phyloP scores from a whole-genome alignment of 2,329 filamentous ascomycete genomes.

The Drechslerella dactyloides region DNA sequence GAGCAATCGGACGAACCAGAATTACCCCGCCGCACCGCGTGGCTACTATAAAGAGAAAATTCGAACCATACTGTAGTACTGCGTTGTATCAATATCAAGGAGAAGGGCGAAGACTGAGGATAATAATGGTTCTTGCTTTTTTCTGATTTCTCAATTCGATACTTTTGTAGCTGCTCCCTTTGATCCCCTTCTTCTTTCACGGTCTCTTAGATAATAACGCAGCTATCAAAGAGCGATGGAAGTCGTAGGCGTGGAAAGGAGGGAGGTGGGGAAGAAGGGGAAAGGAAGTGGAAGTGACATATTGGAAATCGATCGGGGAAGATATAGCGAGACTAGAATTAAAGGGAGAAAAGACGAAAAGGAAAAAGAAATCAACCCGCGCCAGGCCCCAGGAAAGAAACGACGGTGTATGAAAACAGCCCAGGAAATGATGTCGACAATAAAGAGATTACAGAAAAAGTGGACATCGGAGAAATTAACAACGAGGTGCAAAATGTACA shows the following conservation, averaged over 20 bases:
- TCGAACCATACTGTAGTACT: background rate
- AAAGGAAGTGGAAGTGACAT: constrained; percentile 31
- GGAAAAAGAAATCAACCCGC: constrained; percentile 53
- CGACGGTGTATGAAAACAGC: constrained; percentile 46
- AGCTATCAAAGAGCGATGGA: background rate
- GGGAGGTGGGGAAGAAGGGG: background rate
- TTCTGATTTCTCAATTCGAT: background rate
- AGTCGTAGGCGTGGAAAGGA: background rate
- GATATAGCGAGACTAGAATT: constrained; percentile 22
- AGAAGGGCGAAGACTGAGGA: background rate
- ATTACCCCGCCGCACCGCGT: background rate
- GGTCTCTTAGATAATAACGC: background rate
- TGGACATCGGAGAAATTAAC: constrained; percentile 29
- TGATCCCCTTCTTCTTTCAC: background rate
- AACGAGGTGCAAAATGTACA: constrained; percentile 56
- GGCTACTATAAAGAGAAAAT: background rate
- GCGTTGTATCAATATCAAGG: background rate
- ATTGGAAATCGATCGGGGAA: constrained; percentile 17
- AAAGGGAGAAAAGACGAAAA: constrained; percentile 47
- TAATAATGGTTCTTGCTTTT: background rate
- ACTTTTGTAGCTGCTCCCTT: background rate
- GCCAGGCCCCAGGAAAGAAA: constrained; percentile 55
- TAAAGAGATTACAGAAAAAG: constrained; percentile 40
- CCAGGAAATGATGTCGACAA: constrained; percentile 23
- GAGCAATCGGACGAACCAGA: background rate